These are phyloP conservation scores for Ciborinia camelliae DNA, from an alignment of 2,329 filamentous ascomycete genomes.

Conservation along the genomic window DNA sequence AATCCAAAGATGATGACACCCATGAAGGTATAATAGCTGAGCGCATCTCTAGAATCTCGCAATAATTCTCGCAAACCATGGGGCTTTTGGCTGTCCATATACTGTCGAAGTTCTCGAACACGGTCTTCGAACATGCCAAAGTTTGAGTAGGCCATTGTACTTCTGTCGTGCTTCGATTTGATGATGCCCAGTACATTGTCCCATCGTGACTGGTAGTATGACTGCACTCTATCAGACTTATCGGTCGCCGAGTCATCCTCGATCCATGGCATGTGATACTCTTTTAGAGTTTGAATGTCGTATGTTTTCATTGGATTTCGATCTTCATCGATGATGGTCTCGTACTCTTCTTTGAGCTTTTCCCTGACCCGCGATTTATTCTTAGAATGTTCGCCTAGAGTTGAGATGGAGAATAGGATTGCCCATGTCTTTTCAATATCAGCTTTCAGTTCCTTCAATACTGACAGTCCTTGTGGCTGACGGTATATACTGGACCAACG, in stretches of 20 bases:
- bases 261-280: conserved; percentile 6
- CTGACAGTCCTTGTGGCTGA: neutral
- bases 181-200: neutral
- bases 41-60: conserved; percentile 1
- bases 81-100: neutral
- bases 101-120: neutral
- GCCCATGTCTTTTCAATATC: conserved; percentile 4
- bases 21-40: conserved; percentile 3
- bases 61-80: neutral
- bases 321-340: neutral
- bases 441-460: neutral
- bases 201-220: neutral
- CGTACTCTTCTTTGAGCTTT: conserved; percentile 4
- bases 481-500: neutral
- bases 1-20: neutral
- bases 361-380: neutral
- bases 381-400: neutral
- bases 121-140: neutral
- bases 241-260: neutral
- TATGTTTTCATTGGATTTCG: neutral
- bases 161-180: neutral
- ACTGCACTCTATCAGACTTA: neutral
- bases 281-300: neutral
- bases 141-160: neutral
- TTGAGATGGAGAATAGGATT: neutral